Evolutionary conservation across 1,284 basidiomycete genomes (phyloP).

Genomic region (Exsudoporus floridanus): DNA sequence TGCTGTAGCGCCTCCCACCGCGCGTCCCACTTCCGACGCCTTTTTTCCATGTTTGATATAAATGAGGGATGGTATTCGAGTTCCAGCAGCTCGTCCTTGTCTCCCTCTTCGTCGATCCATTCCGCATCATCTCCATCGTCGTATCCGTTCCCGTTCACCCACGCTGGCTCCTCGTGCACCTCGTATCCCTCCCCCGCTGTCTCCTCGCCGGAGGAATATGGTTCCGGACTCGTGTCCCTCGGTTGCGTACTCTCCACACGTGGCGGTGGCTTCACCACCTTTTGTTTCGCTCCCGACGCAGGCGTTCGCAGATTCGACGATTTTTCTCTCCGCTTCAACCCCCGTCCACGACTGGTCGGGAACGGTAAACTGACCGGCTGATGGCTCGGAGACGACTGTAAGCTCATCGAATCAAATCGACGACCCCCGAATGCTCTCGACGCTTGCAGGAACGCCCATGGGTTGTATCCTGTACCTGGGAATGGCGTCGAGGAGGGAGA

Average conservation of each 20-base stretch:
- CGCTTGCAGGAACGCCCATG: conserved; percentile 64
- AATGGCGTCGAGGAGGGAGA: conserved; percentile 72
- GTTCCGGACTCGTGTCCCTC: conserved; percentile 73
- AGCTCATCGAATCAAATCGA: conserved; percentile 47
- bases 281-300: conserved; percentile 25
- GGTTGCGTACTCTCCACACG: conserved; percentile 79
- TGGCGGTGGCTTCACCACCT: conserved; percentile 56
- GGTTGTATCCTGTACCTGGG: conserved; percentile 57
- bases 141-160: conserved; percentile 40
- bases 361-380: conserved; percentile 61
- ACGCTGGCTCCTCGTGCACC: conserved; percentile 39
- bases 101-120: conserved; percentile 75
- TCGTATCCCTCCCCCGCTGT: conserved; percentile 55
- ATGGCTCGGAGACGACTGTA: conserved; percentile 74
- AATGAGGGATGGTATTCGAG: conserved; percentile 74
- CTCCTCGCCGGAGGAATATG: conserved; percentile 55
- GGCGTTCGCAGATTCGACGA: conserved; percentile 38
- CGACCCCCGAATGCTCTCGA: conserved; percentile 44
- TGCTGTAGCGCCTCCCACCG: conserved; percentile 72
- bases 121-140: conserved; percentile 46
- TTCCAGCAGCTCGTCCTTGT: conserved; percentile 68
- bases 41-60: conserved; percentile 61
- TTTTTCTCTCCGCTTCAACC: conserved; percentile 38
- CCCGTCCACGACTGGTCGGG: conserved; percentile 38
- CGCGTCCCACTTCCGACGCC: conserved; percentile 67